These are phyloP conservation scores for Haplosporangium sp. DNA, from an alignment of 371 early-diverging fungal genomes.

Conservation along the genomic window DNA sequence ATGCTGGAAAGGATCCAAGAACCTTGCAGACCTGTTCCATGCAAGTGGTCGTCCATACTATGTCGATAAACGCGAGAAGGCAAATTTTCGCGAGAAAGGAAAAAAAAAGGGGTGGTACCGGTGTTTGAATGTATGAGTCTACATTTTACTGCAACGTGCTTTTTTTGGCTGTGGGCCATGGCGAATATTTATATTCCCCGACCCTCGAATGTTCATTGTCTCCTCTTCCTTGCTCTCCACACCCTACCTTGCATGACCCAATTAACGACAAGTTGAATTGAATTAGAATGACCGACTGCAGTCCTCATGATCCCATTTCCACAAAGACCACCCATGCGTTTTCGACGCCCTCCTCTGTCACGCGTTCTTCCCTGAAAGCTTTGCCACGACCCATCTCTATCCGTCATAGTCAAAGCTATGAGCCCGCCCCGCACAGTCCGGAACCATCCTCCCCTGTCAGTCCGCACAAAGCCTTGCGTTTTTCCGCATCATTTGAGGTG, in stretches of 20 bases:
- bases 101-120: too few species aligned
- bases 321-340: slow-evolving; percentile 8
- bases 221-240: too few species aligned
- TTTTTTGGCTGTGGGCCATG: too few species aligned
- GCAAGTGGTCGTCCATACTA: too few species aligned
- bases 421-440: slow-evolving; percentile 25
- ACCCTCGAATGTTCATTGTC: too few species aligned
- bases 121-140: too few species aligned
- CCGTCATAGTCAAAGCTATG: slow-evolving; percentile 47
- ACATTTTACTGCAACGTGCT: too few species aligned
- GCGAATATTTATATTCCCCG: too few species aligned
- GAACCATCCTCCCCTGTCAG: not conserved
- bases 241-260: not conserved
- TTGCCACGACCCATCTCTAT: slow-evolving; percentile 44
- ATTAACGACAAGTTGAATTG: not conserved
- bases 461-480: slow-evolving; percentile 17
- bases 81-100: too few species aligned
- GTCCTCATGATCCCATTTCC: slow-evolving; percentile 13
- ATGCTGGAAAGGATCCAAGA: too few species aligned
- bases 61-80: too few species aligned
- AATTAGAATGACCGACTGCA: slow-evolving; percentile 29
- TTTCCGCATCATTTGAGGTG: slow-evolving; percentile 24
- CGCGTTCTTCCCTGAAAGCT: slow-evolving; percentile 18
- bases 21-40: too few species aligned
- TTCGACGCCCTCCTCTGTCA: slow-evolving; percentile 5